These are phyloP conservation scores for Aspergillus caelatus DNA, from an alignment of 2,329 filamentous ascomycete genomes.

Conservation along the genomic window DNA sequence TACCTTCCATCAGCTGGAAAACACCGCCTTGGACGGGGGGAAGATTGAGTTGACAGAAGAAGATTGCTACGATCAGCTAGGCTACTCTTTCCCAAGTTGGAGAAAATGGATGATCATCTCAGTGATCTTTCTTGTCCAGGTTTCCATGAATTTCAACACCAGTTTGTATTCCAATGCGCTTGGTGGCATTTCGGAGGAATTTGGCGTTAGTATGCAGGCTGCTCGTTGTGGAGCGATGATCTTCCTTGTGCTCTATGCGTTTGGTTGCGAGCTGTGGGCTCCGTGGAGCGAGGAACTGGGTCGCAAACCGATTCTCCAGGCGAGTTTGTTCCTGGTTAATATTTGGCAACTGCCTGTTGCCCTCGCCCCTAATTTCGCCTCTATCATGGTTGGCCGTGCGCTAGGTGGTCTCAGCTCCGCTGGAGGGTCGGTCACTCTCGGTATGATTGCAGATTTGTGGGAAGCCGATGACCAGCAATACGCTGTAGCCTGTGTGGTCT, in stretches of 20 bases:
- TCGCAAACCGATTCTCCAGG: constrained; percentile 73
- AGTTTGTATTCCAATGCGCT: constrained; percentile 73
- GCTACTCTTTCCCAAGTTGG: constrained; percentile 61
- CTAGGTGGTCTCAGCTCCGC: constrained; percentile 72
- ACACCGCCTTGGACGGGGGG: constrained; percentile 20
- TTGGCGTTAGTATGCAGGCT: constrained; percentile 67
- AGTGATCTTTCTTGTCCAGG: constrained; percentile 74
- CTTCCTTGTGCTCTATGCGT: constrained; percentile 78
- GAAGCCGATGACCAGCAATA: constrained; percentile 73
- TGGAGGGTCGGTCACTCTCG: constrained; percentile 72
- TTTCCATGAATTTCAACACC: constrained; percentile 80
- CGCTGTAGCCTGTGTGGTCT: constrained; percentile 74
- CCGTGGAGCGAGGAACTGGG: constrained; percentile 86
- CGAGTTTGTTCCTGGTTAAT: constrained; percentile 74
- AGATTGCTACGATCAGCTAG: constrained; percentile 68
- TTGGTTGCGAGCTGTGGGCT: constrained; percentile 86
- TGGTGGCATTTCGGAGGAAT: constrained; percentile 67
- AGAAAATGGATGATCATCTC: constrained; percentile 74
- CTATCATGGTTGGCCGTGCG: constrained; percentile 70
- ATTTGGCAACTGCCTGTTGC: constrained; percentile 74
- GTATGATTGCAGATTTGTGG: constrained; percentile 76
- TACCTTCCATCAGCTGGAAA: constrained; percentile 30
- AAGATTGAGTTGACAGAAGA: constrained; percentile 51
- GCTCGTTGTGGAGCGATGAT: constrained; percentile 75
- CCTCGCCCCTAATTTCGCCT: constrained; percentile 71